Evolutionary conservation across 352 stramenopile species (phyloP).

Genomic region (Phytophthora macrochlamydospora): DNA sequence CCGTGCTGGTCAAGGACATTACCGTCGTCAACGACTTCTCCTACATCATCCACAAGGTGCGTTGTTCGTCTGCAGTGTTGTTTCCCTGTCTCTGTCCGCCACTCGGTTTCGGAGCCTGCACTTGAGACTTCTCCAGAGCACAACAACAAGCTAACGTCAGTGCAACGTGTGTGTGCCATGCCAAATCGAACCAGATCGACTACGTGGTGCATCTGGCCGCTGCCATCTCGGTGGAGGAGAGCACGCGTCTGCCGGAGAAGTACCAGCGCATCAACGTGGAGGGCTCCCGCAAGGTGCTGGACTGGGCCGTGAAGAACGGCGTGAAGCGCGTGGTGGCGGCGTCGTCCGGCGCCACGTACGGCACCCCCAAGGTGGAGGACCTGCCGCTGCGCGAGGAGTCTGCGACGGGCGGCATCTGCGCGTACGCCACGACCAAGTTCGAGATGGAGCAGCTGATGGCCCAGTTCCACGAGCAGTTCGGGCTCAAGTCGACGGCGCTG

Average conservation of each 20-base stretch:
- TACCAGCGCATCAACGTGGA: constrained; percentile 88
- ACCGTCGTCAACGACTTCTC: constrained; percentile 77
- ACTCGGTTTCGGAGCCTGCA: constrained; percentile 17
- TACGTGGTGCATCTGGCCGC: constrained; percentile 85
- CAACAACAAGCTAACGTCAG: constrained; percentile 1
- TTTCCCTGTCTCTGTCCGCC: constrained; percentile 24
- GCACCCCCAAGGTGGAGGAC: constrained; percentile 62
- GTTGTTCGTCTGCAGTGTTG: constrained; percentile 8
- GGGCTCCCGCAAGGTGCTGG: constrained; percentile 80
- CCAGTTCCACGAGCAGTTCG: constrained; percentile 67
- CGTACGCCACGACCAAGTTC: constrained; percentile 87
- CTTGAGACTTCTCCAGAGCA: too few relatives aligned
- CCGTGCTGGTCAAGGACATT: constrained; percentile 84
- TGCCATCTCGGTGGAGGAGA: constrained; percentile 87
- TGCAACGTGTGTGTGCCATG: constrained; percentile 5
- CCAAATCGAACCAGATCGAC: constrained; percentile 51
- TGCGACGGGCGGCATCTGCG: constrained; percentile 78
- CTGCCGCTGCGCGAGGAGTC: constrained; percentile 74
- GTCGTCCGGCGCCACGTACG: constrained; percentile 82
- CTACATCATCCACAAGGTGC: constrained; percentile 77
- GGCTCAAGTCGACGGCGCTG: constrained; percentile 76
- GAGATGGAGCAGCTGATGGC: constrained; percentile 85
- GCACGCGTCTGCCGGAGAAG: constrained; percentile 81
- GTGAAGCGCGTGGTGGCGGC: constrained; percentile 83
- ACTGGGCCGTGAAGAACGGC: constrained; percentile 76